phyloP scores from a whole-genome alignment of 2,329 filamentous ascomycete genomes.

The Xylaria sp. region DNA sequence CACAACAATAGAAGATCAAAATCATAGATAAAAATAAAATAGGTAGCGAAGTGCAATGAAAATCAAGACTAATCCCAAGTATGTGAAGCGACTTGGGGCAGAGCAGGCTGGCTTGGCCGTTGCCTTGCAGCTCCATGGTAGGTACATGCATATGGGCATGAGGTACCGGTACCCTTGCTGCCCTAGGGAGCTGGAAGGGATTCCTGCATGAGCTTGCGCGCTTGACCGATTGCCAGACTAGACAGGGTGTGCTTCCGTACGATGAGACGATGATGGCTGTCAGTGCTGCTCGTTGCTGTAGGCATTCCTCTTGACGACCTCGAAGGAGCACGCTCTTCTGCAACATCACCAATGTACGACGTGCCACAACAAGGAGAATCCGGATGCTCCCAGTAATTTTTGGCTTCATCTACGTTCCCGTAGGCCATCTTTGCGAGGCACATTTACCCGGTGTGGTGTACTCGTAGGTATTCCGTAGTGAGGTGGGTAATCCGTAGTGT shows the following conservation, averaged over 20 bases:
- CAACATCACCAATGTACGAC: not conserved
- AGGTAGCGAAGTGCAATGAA: conserved; percentile 6
- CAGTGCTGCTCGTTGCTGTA: conserved; percentile 3
- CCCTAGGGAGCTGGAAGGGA: conserved; percentile 12
- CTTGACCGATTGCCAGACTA: conserved; percentile 9
- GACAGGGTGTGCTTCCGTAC: conserved; percentile 1
- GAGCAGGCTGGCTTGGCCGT: conserved; percentile 20
- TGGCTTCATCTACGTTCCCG: not conserved
- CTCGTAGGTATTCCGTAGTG: not conserved
- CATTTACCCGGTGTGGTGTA: not conserved
- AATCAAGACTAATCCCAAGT: conserved; percentile 18
- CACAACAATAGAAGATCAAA: conserved; percentile 6
- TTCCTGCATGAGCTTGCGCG: conserved; percentile 5
- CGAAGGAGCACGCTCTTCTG: conserved; percentile 5
- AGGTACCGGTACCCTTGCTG: conserved; percentile 13
- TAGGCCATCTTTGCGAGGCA: not conserved
- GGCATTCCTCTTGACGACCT: conserved; percentile 1
- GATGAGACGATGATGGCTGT: conserved; percentile 4
- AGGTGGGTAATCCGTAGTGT: not conserved
- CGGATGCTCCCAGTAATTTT: not conserved
- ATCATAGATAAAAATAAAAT: conserved; percentile 16
- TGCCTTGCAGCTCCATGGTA: conserved; percentile 17
- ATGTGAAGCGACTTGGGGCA: conserved; percentile 25
- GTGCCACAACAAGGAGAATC: too few relatives aligned
- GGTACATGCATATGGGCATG: conserved; percentile 12